phyloP scores from a whole-genome alignment of 2,329 filamentous ascomycete genomes.

The Alternaria burnsii region DNA sequence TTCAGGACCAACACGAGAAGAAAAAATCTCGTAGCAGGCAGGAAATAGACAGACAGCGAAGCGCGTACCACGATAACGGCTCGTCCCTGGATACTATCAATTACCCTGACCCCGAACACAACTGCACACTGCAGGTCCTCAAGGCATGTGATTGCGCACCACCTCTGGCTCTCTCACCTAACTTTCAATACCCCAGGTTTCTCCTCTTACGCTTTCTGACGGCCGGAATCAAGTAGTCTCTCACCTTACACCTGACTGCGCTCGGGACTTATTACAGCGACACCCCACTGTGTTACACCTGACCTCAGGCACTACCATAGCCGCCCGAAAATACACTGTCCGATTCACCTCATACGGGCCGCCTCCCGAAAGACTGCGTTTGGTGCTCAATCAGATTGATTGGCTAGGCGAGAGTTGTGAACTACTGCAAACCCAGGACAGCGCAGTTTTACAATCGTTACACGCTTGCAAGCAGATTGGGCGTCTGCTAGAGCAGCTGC shows the following conservation, averaged over 20 bases:
- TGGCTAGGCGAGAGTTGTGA: constrained; percentile 14
- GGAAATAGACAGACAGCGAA: constrained; percentile 26
- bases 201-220: constrained; percentile 42
- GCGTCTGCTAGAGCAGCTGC: constrained; percentile 17
- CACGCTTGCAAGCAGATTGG: constrained; percentile 13
- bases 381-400: constrained; percentile 33
- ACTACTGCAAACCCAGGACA: not conserved
- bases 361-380: constrained; percentile 23
- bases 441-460: constrained; percentile 10
- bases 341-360: constrained; percentile 41
- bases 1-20: constrained; percentile 21
- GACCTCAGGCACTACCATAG: constrained; percentile 19
- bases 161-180: not conserved
- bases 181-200: constrained; percentile 13
- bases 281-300: constrained; percentile 6
- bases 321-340: constrained; percentile 35
- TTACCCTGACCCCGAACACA: constrained; percentile 13
- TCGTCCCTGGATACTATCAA: constrained; percentile 43
- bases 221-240: constrained; percentile 31
- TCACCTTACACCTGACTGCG: constrained; percentile 22
- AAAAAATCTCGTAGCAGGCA: constrained; percentile 14
- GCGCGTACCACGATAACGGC: constrained; percentile 47
- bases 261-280: constrained; percentile 14
- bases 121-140: constrained; percentile 31
- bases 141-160: constrained; percentile 27